A percentile compares a stretch with the other conserved stretches of the same genome.
Conservation (phyloP, 2,329 filamentous ascomycete genomes). For the Talaromyces amestolkiae region DNA sequence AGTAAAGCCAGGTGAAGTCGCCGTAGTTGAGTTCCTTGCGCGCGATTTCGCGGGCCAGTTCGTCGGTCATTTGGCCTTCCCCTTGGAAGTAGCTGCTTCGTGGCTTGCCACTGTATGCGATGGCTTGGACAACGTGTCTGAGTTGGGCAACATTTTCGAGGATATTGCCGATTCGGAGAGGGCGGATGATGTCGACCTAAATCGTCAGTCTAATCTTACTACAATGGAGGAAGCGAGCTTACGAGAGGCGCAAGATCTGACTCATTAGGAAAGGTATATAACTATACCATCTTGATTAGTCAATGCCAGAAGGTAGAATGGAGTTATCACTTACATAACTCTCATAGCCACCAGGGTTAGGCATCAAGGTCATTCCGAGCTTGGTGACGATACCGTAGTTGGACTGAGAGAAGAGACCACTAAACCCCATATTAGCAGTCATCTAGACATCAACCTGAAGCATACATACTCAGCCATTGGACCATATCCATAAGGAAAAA, state of each 20-base stretch:
- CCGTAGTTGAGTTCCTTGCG: slow-evolving; percentile 30
- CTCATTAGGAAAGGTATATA: slow-evolving; percentile 20
- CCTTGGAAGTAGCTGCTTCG: slow-evolving; percentile 35
- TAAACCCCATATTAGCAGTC: not conserved
- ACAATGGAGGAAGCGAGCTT: not conserved
- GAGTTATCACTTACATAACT: not conserved
- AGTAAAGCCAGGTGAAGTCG: slow-evolving; percentile 39
- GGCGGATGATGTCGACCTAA: slow-evolving; percentile 45
- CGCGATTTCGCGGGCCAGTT: slow-evolving; percentile 33
- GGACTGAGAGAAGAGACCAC: slow-evolving; percentile 24
- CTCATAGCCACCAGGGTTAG: slow-evolving; percentile 14
- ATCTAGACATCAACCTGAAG: not conserved
- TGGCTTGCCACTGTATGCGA: slow-evolving; percentile 35
- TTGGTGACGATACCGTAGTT: slow-evolving; percentile 26
- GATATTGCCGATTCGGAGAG: slow-evolving; percentile 19
- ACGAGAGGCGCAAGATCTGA: slow-evolving; percentile 20
- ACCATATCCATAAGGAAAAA: slow-evolving; percentile 20
- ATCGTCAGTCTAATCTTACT: not conserved
- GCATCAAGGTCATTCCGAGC: slow-evolving; percentile 26
- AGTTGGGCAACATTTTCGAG: slow-evolving; percentile 40
- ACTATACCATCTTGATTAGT: not conserved
- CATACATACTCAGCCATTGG: slow-evolving; percentile 16
- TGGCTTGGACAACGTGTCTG: slow-evolving; percentile 30
- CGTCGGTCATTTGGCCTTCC: slow-evolving; percentile 33
- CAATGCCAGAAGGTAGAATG: not conserved